Conservation (phyloP, 768 basidiomycete species). For the Gelatoporia subvermispora region DNA sequence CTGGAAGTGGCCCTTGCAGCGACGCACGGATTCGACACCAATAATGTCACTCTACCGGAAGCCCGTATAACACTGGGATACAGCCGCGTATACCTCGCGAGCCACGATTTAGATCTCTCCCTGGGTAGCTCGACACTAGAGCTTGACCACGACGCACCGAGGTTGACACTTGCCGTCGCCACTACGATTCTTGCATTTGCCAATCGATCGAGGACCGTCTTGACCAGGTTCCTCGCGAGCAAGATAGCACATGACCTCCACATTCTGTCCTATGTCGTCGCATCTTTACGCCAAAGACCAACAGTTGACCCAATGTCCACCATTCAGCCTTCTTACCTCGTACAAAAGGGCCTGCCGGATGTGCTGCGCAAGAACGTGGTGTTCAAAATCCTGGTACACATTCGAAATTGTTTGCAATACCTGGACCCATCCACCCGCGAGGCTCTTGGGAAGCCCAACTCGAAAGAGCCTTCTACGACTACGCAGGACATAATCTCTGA, state of each 20-base stretch:
- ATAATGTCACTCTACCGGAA: background rate
- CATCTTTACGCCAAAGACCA: constrained; percentile 42
- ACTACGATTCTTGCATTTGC: background rate
- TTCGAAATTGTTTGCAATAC: constrained; percentile 61
- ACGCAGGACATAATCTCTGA: constrained; percentile 13
- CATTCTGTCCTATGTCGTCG: constrained; percentile 46
- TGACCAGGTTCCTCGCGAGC: constrained; percentile 6
- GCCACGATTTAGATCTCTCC: constrained; percentile 14
- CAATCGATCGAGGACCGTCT: background rate
- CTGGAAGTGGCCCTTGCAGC: background rate
- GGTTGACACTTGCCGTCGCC: constrained; percentile 16
- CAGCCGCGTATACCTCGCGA: constrained; percentile 1
- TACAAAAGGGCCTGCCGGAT: constrained; percentile 70
- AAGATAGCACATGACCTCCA: constrained; percentile 28
- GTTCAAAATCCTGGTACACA: constrained; percentile 76
- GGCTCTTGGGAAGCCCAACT: constrained; percentile 1
- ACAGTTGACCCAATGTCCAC: constrained; percentile 75
- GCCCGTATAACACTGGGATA: constrained; percentile 14
- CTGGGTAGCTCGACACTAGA: constrained; percentile 19
- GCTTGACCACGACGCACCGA: constrained; percentile 27
- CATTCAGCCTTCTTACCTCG: constrained; percentile 78
- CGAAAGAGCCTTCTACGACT: background rate
- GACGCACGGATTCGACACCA: too few species aligned
- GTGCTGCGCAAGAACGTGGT: constrained; percentile 59
- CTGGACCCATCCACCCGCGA: constrained; percentile 28